These are phyloP conservation scores for Exophiala lecanii-corni DNA, from an alignment of 2,329 filamentous ascomycete genomes.

Conservation along the genomic window DNA sequence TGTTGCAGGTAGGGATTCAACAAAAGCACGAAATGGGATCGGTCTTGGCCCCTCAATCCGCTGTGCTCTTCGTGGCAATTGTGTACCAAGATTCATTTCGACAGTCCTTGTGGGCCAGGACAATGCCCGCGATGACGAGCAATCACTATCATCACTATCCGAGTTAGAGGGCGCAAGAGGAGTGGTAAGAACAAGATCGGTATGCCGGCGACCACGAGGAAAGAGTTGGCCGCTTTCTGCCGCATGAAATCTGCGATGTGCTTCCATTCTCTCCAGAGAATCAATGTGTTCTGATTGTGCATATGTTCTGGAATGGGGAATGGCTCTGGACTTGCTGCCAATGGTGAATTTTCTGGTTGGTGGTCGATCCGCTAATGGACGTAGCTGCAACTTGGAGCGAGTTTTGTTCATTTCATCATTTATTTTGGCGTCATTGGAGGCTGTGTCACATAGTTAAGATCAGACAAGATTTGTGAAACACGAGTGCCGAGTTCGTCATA, in stretches of 20 bases:
- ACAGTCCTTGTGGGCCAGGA: constrained; percentile 21
- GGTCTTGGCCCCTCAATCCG: constrained; percentile 16
- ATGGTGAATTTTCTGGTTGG: constrained; percentile 17
- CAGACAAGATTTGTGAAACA: not conserved
- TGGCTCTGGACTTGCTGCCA: constrained; percentile 9
- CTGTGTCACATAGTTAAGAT: constrained; percentile 16
- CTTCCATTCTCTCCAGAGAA: constrained; percentile 24
- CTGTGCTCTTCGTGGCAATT: constrained; percentile 16
- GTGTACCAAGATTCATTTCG: constrained; percentile 17
- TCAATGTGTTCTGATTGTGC: constrained; percentile 15
- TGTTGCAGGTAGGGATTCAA: constrained; percentile 18
- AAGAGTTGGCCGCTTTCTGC: constrained; percentile 25
- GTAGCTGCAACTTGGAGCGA: not conserved
- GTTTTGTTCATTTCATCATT: not conserved
- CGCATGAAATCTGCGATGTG: constrained; percentile 24
- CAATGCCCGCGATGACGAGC: constrained; percentile 12
- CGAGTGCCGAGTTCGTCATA: constrained; percentile 5
- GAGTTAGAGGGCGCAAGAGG: constrained; percentile 16
- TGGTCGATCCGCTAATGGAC: not conserved
- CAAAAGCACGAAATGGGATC: constrained; percentile 23
- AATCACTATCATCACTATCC: constrained; percentile 17
- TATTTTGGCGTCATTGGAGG: not conserved
- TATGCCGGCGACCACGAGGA: constrained; percentile 14
- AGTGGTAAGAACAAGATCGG: constrained; percentile 8
- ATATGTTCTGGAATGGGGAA: constrained; percentile 5